phyloP scores from a whole-genome alignment of 2,329 filamentous ascomycete genomes.

The Akanthomyces lecanii region DNA sequence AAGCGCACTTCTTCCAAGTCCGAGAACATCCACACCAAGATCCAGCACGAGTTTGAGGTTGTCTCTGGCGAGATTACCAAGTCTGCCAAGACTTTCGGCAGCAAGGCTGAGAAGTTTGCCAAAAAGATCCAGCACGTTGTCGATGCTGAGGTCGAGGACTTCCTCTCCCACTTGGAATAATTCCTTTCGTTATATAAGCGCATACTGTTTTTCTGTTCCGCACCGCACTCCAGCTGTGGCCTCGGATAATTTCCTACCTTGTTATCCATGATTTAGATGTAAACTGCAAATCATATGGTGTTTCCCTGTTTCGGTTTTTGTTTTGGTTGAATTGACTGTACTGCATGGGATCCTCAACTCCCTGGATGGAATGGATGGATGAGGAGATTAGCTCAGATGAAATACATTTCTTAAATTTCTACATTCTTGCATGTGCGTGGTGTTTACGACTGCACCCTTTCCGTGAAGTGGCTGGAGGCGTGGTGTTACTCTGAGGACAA shows the following conservation, averaged over 20 bases:
- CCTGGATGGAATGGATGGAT: constrained; percentile 2
- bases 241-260: constrained; percentile 1
- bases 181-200: constrained; percentile 17
- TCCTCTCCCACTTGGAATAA: constrained; percentile 50
- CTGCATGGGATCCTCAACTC: constrained; percentile 1
- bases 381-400: constrained; percentile 14
- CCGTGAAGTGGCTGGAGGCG: neutral
- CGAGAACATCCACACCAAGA: constrained; percentile 56
- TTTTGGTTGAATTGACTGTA: neutral
- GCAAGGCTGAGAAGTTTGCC: constrained; percentile 58
- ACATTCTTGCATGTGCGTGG: neutral
- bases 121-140: constrained; percentile 60
- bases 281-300: constrained; percentile 12
- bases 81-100: constrained; percentile 47
- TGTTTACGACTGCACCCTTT: neutral
- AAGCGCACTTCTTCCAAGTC: constrained; percentile 43
- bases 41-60: constrained; percentile 58
- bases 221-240: neutral
- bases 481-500: neutral
- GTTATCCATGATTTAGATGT: constrained; percentile 13
- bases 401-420: constrained; percentile 10
- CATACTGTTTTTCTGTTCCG: neutral
- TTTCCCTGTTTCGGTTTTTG: neutral
- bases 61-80: constrained; percentile 51
- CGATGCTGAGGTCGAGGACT: constrained; percentile 57